phyloP scores from a whole-genome alignment of 805 yeast species.

The Wickerhamomyces ciferrii region DNA sequence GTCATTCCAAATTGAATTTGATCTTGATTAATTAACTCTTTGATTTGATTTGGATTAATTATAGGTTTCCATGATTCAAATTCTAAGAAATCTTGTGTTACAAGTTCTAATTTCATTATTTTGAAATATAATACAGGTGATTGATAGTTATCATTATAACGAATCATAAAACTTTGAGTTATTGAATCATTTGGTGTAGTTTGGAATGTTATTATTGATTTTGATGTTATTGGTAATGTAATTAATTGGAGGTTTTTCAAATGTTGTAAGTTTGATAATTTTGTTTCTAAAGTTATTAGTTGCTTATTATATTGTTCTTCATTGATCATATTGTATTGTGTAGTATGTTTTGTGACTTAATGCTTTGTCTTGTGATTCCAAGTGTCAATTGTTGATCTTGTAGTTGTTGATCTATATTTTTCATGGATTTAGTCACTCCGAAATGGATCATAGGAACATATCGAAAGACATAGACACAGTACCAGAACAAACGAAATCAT shows the following conservation, averaged over 20 bases:
- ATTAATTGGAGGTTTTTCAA: background rate
- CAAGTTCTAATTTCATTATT: background rate
- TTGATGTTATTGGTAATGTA: background rate
- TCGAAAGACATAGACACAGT: no score
- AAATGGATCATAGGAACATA: no score
- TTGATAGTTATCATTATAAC: background rate
- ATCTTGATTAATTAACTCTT: background rate
- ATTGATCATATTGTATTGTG: background rate
- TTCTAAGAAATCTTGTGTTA: background rate
- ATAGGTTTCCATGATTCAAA: background rate
- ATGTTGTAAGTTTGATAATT: background rate
- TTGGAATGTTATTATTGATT: background rate
- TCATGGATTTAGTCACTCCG: background rate
- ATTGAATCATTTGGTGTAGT: background rate
- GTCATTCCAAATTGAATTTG: background rate
- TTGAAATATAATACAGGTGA: constrained; percentile 1
- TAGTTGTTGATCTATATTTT: background rate
- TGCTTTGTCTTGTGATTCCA: no score
- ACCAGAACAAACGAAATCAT: no score
- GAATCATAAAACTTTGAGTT: background rate
- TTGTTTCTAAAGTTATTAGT: background rate
- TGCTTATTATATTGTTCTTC: background rate
- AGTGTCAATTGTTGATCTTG: no score
- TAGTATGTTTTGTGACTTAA: no score
- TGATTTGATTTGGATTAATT: background rate